phyloP scores from a whole-genome alignment of 805 yeast species.

The Candida coquimbonensis region DNA sequence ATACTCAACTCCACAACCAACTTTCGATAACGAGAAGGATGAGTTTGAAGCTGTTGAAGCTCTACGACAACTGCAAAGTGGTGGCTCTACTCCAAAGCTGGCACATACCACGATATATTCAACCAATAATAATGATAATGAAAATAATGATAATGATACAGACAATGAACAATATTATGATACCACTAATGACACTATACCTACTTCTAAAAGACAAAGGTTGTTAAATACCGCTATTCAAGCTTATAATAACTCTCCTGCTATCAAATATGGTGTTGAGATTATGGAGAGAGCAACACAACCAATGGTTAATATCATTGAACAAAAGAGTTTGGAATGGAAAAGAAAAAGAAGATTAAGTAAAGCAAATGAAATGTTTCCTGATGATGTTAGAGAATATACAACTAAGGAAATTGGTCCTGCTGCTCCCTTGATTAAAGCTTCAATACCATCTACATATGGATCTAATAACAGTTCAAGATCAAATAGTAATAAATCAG shows the following conservation, averaged over 20 bases:
- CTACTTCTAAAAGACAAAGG: not conserved
- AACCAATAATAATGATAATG: constrained; percentile 1
- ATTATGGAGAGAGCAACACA: constrained; percentile 49
- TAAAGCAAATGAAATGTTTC: constrained; percentile 22
- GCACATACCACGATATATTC: not conserved
- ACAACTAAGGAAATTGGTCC: constrained; percentile 6
- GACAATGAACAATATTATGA: constrained; percentile 40
- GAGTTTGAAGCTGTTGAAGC: constrained; percentile 7
- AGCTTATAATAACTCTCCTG: constrained; percentile 34
- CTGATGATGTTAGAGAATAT: constrained; percentile 18
- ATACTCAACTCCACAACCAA: constrained; percentile 1
- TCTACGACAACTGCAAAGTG: constrained; percentile 6
- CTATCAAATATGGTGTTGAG: constrained; percentile 54
- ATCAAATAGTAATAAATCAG: not conserved
- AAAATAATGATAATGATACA: constrained; percentile 9
- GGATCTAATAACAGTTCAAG: not conserved
- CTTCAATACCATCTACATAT: constrained; percentile 1
- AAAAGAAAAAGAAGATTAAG: constrained; percentile 32
- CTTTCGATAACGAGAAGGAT: not conserved
- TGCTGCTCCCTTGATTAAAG: constrained; percentile 3
- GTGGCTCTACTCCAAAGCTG: constrained; percentile 1
- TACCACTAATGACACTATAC: constrained; percentile 10
- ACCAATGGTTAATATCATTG: constrained; percentile 46
- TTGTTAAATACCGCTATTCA: constrained; percentile 16
- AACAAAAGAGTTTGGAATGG: constrained; percentile 25